These are phyloP conservation scores for Cryptosporidium sp. DNA, from an alignment of 169 alveolate genomes.

Conservation along the genomic window DNA sequence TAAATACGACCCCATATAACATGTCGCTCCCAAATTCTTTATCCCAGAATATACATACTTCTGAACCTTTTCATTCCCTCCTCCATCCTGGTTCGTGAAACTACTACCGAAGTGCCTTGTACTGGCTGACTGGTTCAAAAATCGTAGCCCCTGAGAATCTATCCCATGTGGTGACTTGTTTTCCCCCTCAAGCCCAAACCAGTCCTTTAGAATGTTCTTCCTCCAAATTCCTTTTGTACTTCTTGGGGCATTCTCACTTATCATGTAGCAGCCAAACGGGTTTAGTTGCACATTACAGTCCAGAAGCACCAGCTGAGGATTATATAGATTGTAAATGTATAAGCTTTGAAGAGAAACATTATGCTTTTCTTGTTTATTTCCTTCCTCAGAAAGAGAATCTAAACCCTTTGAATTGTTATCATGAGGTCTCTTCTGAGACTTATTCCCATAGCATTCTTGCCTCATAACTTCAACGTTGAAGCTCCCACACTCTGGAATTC, in stretches of 20 bases:
- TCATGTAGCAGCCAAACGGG: slow-evolving; percentile 63
- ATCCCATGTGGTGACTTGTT: not conserved
- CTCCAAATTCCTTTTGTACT: slow-evolving; percentile 73
- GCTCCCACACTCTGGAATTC: not conserved
- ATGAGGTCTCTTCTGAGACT: not conserved
- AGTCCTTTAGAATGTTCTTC: slow-evolving; percentile 27
- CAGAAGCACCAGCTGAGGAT: slow-evolving; percentile 37
- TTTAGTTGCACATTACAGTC: slow-evolving; percentile 58
- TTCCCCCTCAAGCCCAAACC: slow-evolving; percentile 57
- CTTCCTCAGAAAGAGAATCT: not conserved
- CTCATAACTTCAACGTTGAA: not conserved
- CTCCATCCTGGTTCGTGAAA: not conserved
- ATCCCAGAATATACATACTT: slow-evolving; percentile 71
- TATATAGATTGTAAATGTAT: slow-evolving; percentile 47
- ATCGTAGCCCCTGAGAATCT: slow-evolving; percentile 14
- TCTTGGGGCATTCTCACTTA: slow-evolving; percentile 54
- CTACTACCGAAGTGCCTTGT: not conserved
- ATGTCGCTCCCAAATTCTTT: slow-evolving; percentile 62
- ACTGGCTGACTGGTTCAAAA: not conserved
- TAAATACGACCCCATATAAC: slow-evolving; percentile 74
- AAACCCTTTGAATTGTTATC: not conserved
- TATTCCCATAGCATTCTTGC: not conserved
- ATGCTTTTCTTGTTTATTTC: not conserved
- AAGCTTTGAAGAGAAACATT: slow-evolving; percentile 31
- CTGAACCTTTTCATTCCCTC: not conserved